These are phyloP conservation scores for Ceratocystis alfenasii DNA, from an alignment of 2,329 filamentous ascomycete genomes.

Conservation along the genomic window DNA sequence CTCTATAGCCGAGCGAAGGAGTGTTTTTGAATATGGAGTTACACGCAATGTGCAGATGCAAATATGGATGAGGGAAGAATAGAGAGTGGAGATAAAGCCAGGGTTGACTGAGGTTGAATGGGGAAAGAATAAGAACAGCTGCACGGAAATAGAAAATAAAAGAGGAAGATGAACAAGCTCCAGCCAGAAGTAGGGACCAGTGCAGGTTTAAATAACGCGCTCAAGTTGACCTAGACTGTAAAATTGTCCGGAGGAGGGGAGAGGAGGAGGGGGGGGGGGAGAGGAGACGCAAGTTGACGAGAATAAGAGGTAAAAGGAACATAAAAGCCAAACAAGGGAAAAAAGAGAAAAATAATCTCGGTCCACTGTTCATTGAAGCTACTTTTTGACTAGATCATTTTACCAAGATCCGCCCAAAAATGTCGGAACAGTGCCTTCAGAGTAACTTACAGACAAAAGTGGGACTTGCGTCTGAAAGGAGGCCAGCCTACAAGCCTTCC, in stretches of 20 bases:
- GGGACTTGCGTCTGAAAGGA: neutral
- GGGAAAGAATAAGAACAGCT: neutral
- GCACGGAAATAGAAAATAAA: slow-evolving; percentile 1
- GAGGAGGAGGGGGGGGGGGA: neutral
- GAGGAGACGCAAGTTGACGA: neutral
- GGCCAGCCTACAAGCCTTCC: neutral
- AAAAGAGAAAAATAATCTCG: neutral
- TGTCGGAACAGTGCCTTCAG: neutral
- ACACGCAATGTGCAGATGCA: neutral
- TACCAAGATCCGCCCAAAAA: slow-evolving; percentile 1
- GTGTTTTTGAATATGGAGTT: neutral
- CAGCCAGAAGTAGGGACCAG: slow-evolving; percentile 5
- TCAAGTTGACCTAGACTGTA: neutral
- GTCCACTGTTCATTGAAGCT: slow-evolving; percentile 8
- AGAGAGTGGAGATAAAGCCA: neutral
- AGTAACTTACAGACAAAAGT: neutral
- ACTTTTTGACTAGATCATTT: slow-evolving; percentile 1
- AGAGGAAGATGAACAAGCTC: slow-evolving; percentile 8
- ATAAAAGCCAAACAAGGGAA: neutral
- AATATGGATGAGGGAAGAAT: neutral
- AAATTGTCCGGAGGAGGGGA: neutral
- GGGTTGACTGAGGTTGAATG: neutral
- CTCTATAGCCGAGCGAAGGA: neutral
- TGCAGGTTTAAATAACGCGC: slow-evolving; percentile 14
- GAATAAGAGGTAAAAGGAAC: neutral